A percentile compares a stretch with the other conserved stretches of the same genome.
phyloP scores from a whole-genome alignment of 2,329 filamentous ascomycete species.

The Monilinia fructigena region DNA sequence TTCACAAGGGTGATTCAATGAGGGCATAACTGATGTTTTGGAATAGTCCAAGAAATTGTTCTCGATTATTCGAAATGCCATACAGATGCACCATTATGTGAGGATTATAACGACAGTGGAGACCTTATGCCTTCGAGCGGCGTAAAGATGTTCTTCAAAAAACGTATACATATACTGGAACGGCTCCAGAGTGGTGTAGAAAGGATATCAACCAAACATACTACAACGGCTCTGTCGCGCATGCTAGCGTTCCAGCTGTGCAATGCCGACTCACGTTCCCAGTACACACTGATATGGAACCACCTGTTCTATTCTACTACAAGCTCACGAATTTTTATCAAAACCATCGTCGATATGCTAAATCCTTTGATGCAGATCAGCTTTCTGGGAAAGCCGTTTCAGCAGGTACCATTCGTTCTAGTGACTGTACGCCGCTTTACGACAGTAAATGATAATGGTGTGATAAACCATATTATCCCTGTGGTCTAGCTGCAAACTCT shows the following conservation, averaged over 20 bases:
- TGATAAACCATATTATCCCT: constrained; percentile 81
- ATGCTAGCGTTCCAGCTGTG: constrained; percentile 42
- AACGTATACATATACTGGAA: constrained; percentile 39
- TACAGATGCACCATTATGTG: constrained; percentile 52
- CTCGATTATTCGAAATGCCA: constrained; percentile 87
- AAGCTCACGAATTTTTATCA: constrained; percentile 97
- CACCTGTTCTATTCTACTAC: constrained; percentile 92
- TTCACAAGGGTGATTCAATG: background rate
- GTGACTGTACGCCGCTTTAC: constrained; percentile 78
- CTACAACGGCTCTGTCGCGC: constrained; percentile 33
- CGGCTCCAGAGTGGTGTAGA: constrained; percentile 29
- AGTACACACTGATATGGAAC: constrained; percentile 73
- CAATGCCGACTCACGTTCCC: constrained; percentile 73
- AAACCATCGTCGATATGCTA: constrained; percentile 94
- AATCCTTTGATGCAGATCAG: constrained; percentile 81
- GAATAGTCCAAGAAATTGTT: constrained; percentile 66
- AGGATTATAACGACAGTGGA: constrained; percentile 49
- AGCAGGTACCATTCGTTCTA: constrained; percentile 59
- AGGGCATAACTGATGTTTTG: constrained; percentile 8
- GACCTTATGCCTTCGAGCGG: constrained; percentile 6
- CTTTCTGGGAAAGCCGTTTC: constrained; percentile 69
- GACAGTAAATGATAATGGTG: constrained; percentile 48
- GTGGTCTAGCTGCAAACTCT: constrained; percentile 94
- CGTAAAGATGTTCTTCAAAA: constrained; percentile 57
- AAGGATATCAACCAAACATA: constrained; percentile 45